A percentile compares a stretch with the other conserved stretches of the same genome.
These are phyloP conservation scores for Paulownia fortunei DNA, from an alignment of 257 asterid species.

Conservation along the genomic window DNA sequence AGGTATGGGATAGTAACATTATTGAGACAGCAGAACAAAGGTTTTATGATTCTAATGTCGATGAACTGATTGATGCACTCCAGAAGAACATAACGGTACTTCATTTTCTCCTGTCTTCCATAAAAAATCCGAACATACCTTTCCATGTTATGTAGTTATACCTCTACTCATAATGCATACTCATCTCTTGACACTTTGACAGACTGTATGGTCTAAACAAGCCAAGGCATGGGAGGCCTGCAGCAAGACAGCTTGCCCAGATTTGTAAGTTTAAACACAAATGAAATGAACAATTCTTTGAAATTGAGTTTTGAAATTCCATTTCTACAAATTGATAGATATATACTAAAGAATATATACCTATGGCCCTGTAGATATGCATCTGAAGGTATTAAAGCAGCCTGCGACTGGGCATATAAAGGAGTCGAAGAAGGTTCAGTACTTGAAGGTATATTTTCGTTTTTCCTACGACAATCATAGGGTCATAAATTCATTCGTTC, in stretches of 20 bases:
- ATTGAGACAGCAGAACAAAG: constrained; percentile 74
- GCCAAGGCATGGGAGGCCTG: constrained; percentile 81
- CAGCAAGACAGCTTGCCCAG: constrained; percentile 65
- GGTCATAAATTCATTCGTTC: not conserved
- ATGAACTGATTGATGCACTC: constrained; percentile 57
- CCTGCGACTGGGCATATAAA: constrained; percentile 87
- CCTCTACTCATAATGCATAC: not conserved
- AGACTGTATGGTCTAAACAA: constrained; percentile 79
- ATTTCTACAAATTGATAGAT: not conserved
- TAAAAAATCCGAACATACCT: not conserved
- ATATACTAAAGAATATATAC: not conserved
- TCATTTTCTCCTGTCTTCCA: not conserved
- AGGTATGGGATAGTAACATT: constrained; percentile 93
- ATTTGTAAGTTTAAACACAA: constrained; percentile 55
- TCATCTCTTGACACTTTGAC: constrained; percentile 20
- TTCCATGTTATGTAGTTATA: not conserved
- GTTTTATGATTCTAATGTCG: constrained; percentile 54
- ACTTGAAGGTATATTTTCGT: constrained; percentile 58
- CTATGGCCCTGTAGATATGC: constrained; percentile 64
- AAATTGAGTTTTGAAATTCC: not conserved
- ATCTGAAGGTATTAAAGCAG: constrained; percentile 88
- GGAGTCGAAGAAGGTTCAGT: constrained; percentile 70
- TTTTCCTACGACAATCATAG: not conserved
- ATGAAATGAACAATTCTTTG: not conserved
- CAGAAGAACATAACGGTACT: constrained; percentile 73